A percentile compares a stretch with the other conserved stretches of the same genome.
Conservation (phyloP, 148 eudicot species). For the Amaranthus cruentus region DNA sequence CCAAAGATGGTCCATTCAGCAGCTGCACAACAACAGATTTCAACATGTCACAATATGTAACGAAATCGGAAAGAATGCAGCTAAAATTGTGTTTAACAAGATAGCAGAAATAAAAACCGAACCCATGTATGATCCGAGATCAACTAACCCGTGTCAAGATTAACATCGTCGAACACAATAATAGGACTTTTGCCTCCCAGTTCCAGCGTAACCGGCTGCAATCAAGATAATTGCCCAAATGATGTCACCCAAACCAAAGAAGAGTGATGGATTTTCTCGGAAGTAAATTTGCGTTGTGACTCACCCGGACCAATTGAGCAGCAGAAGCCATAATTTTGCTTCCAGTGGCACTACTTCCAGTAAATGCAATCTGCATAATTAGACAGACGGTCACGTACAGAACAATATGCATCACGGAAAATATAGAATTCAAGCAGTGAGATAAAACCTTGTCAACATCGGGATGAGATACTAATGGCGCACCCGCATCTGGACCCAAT, state of each 20-base stretch:
- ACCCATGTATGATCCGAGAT: slow-evolving; percentile 2
- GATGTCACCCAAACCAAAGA: slow-evolving; percentile 4
- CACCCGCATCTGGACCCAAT: slow-evolving; percentile 90
- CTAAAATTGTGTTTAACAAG: not conserved
- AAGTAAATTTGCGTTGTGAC: not conserved
- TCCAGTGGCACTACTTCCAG: slow-evolving; percentile 93
- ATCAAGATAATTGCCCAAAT: slow-evolving; percentile 6
- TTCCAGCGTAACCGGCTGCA: slow-evolving; percentile 93
- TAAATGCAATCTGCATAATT: slow-evolving; percentile 70
- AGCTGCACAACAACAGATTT: slow-evolving; percentile 44
- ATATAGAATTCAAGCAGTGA: slow-evolving; percentile 5
- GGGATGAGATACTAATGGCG: slow-evolving; percentile 89
- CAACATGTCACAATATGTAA: slow-evolving; percentile 3
- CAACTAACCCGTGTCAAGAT: slow-evolving; percentile 76
- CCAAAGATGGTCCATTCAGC: slow-evolving; percentile 96
- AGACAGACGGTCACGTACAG: slow-evolving; percentile 8
- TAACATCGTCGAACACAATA: slow-evolving; percentile 90
- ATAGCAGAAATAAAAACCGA: not conserved
- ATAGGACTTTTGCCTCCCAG: slow-evolving; percentile 99
- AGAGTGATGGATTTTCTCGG: not conserved
- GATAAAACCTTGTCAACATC: slow-evolving; percentile 83
- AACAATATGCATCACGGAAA: not conserved
- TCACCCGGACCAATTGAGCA: slow-evolving; percentile 77
- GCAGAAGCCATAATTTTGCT: slow-evolving; percentile 94
- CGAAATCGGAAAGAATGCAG: not conserved